These are phyloP conservation scores for Lathyrus oleraceus DNA, from an alignment of 306 rosid species.

Conservation along the genomic window DNA sequence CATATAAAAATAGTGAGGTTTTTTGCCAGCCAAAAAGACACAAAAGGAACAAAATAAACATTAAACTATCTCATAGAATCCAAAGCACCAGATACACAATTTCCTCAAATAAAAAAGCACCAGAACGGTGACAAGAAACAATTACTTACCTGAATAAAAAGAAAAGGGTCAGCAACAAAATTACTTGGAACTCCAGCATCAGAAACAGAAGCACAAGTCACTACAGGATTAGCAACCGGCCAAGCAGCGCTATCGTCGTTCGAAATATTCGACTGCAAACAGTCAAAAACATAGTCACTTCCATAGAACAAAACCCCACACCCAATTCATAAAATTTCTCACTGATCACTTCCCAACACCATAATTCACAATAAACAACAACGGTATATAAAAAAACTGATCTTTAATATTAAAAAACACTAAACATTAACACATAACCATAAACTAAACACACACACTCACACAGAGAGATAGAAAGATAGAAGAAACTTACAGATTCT, in stretches of 20 bases:
- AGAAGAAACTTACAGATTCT: constrained; percentile 61
- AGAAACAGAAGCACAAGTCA: constrained; percentile 92
- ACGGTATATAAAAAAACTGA: neutral
- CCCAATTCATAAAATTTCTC: neutral
- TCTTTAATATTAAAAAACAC: neutral
- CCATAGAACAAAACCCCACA: constrained; percentile 28
- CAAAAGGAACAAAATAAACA: constrained; percentile 24
- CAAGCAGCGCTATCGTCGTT: constrained; percentile 75
- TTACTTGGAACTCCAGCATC: constrained; percentile 92
- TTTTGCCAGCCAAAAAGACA: constrained; percentile 2
- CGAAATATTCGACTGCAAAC: constrained; percentile 67
- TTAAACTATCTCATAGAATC: constrained; percentile 32
- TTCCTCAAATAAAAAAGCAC: no score
- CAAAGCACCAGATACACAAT: constrained; percentile 17
- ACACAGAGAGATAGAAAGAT: no score
- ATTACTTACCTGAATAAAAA: constrained; percentile 70
- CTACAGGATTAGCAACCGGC: constrained; percentile 96
- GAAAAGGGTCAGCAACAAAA: constrained; percentile 98
- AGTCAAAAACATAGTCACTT: constrained; percentile 34
- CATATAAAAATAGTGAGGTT: neutral
- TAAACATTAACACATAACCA: neutral
- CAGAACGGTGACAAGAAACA: constrained; percentile 16
- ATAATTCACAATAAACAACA: neutral
- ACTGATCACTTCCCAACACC: neutral
- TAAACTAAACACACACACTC: neutral